Evolutionary conservation across 257 asterid species (phyloP), one percentile per base, ranked within the genome.

Genomic region (Hygrophila difformis): DNA sequence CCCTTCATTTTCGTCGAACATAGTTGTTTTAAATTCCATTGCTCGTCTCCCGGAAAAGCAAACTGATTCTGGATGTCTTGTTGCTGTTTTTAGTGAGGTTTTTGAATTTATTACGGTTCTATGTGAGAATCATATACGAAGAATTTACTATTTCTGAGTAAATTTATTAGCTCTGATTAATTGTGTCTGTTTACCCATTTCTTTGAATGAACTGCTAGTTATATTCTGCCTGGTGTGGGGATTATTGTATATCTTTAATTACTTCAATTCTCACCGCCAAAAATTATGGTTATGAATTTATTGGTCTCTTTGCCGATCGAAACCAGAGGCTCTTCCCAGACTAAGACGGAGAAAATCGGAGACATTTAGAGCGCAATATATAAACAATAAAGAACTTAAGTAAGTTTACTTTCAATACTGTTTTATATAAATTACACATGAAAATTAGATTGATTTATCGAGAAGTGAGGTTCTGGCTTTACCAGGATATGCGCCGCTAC

Each of bases 311-410:
- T 36, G 33, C 24, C 50, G 54, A 34, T 64, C 35, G 14, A 42
- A 41, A 47, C 33, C 80, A 79, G 96, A 75, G 53, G 62, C 40
- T 67, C 71, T 75, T 65, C 93, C 78, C 45, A 70, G 68, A 70
- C 12, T 66, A 47, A 70, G 97, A 64, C 70, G 97, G 53, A 77
- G 94, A 53, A 87, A 78, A 22, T 87, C 97, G 31, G 97, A 87
- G 77, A 84, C 97, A 44, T 73, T 66, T 44, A 72, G 97, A 72
- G 76, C 86, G 41, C 97, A 87, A 37, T 87, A 87, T 37, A 87
- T 87, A 38, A 62, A 72, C 71, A 51, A 59, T 33, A 87, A 80
- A 61, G 95, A 87, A 53, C 73, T 87, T 53, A 84, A 75, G 97
- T 84, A 69, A 33, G 23, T 17, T 56, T 55, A 18, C 51, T 23